These are phyloP conservation scores for Mortierella sp. DNA, from an alignment of 371 early-diverging fungal species.

Conservation along the genomic window DNA sequence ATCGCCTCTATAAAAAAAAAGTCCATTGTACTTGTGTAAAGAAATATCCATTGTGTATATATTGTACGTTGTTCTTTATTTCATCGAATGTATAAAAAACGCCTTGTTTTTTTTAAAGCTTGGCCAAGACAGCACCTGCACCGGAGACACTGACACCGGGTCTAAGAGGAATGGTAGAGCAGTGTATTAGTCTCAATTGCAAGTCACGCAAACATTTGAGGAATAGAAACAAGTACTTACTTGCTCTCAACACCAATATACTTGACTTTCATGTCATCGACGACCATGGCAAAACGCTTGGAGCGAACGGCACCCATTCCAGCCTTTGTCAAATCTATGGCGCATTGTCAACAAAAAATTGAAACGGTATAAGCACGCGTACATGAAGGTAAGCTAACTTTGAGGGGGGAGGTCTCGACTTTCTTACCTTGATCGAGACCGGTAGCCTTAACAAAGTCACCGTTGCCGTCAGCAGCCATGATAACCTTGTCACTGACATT, in stretches of 20 bases:
- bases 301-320: slow-evolving; percentile 67
- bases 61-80: not conserved
- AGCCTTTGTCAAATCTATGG: slow-evolving; percentile 53
- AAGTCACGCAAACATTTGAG: too few species aligned
- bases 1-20: slow-evolving; percentile 2
- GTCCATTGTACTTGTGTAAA: not conserved
- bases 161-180: slow-evolving; percentile 1
- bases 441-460: slow-evolving; percentile 70
- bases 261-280: slow-evolving; percentile 76
- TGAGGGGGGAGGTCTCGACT: too few species aligned
- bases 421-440: slow-evolving; percentile 71
- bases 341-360: not conserved
- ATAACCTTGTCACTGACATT: slow-evolving; percentile 63
- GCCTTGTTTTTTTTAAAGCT: slow-evolving; percentile 49
- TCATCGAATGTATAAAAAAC: not conserved
- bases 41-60: not conserved
- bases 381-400: not conserved
- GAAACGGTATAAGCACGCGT: not conserved
- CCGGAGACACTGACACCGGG: slow-evolving; percentile 63
- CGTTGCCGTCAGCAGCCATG: slow-evolving; percentile 82
- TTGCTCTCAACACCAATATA: slow-evolving; percentile 80
- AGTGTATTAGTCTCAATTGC: not conserved
- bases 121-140: slow-evolving; percentile 64
- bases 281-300: slow-evolving; percentile 81
- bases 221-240: slow-evolving; percentile 17